These are phyloP conservation scores for Aspergillus texensis DNA, from an alignment of 2,329 filamentous ascomycete genomes.

Conservation along the genomic window DNA sequence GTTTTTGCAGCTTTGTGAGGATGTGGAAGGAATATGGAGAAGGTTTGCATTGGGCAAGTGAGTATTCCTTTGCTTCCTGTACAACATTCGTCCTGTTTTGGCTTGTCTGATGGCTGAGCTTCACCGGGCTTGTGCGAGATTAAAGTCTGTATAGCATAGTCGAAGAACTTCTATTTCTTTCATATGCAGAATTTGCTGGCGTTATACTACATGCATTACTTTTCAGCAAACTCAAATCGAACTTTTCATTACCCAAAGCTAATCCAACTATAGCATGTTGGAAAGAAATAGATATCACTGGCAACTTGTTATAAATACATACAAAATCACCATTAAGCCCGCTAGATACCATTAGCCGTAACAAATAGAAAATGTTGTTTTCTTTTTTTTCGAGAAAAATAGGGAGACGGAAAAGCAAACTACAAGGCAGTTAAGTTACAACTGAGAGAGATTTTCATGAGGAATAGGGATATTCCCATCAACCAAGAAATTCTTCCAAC, in stretches of 20 bases:
- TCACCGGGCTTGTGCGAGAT: neutral
- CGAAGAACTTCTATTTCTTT: neutral
- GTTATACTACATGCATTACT: neutral
- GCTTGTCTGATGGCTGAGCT: neutral
- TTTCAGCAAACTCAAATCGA: neutral
- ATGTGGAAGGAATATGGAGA: slow-evolving; percentile 44
- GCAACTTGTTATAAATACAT: slow-evolving; percentile 9
- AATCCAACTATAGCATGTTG: neutral
- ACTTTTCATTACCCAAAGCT: neutral
- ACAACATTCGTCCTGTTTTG: neutral
- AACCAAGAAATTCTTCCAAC: neutral
- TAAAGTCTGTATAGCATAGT: neutral
- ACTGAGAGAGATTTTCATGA: slow-evolving; percentile 1
- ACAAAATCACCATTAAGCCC: slow-evolving; percentile 3
- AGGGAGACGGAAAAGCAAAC: slow-evolving; percentile 5
- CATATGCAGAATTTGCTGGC: neutral
- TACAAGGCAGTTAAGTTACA: slow-evolving; percentile 7
- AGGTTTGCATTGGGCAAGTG: slow-evolving; percentile 42
- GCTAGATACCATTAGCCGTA: slow-evolving; percentile 11
- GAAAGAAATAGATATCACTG: neutral
- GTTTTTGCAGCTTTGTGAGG: slow-evolving; percentile 44
- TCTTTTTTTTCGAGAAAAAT: neutral
- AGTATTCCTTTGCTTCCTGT: neutral
- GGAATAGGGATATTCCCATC: neutral
- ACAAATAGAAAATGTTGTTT: slow-evolving; percentile 3